phyloP scores from a whole-genome alignment of 306 rosid species.

The Begonia fuchsioides region DNA sequence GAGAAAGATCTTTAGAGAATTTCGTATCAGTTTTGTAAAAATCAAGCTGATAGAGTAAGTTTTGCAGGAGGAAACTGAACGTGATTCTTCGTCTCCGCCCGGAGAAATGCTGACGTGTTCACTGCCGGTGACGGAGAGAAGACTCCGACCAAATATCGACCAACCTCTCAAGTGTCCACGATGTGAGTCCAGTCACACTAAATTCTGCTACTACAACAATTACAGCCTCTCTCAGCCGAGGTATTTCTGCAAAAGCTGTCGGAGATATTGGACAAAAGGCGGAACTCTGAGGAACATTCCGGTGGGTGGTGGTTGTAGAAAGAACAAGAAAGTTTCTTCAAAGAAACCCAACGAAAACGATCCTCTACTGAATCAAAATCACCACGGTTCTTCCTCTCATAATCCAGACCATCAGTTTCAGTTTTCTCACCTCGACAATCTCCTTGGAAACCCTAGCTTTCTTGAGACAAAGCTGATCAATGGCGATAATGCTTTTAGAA shows the following conservation, averaged over 20 bases:
- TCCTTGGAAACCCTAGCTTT: conserved; percentile 43
- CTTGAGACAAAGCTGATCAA: conserved; percentile 13
- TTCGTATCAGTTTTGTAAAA: no score
- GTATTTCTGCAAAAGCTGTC: conserved; percentile 90
- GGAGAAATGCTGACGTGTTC: conserved; percentile 72
- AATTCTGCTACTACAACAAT: conserved; percentile 97
- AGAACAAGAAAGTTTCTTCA: conserved; percentile 68
- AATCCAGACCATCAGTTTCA: conserved; percentile 42
- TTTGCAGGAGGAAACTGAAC: conserved; percentile 46
- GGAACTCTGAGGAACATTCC: conserved; percentile 96
- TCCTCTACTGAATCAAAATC: conserved; percentile 19
- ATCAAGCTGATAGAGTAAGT: no score
- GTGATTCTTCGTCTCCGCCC: conserved; percentile 68
- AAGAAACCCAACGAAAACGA: conserved; percentile 46
- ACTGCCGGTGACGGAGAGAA: conserved; percentile 55
- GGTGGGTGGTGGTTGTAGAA: conserved; percentile 87
- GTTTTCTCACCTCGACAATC: conserved; percentile 39
- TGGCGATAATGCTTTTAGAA: conserved; percentile 26
- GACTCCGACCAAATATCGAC: conserved; percentile 70
- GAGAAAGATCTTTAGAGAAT: no score
- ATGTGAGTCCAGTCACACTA: conserved; percentile 92
- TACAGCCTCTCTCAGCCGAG: conserved; percentile 94
- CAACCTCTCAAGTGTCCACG: conserved; percentile 83
- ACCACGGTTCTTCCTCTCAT: conserved; percentile 65
- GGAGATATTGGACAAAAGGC: conserved; percentile 97